Evolutionary conservation across 164 flowering plant species (phyloP), one percentile per base, ranked within the genome.

Genomic region (Magnolia officinalis): DNA sequence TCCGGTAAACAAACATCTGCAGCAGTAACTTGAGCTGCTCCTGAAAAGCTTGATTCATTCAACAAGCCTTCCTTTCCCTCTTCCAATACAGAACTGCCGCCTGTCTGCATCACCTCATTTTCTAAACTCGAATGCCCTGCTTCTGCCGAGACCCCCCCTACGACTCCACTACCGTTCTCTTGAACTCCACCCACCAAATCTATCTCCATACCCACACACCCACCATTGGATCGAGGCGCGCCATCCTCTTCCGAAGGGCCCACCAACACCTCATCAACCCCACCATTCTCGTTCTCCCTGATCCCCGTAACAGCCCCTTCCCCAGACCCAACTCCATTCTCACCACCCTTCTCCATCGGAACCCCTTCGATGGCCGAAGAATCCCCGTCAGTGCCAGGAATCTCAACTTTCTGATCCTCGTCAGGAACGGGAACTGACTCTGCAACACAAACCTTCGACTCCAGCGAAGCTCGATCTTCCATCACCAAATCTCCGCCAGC

Each of bases 221-320:
- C 72, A 10, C 59, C 76, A 63, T 49, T 50, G n/a, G 70, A 45
- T 37, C 13, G 18, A 9, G 29, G 19, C 14, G 66, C 5, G 26
- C 52, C 59, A 29, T 20, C 74, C 10, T 29, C 67, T 50, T 64
- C 50, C 24, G 61, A 11, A 11, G 61, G 61, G 18, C 61, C 61
- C 13, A 16, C 61, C 18, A 55, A n/a, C 19, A n/a, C 67, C 13
- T n/a, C 67, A 18, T 19, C 67, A 18, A 18, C 23, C 21, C 67
- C 67, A 64, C 26, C 26, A 18, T 64, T 18, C 20, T n/a, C 19
- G 67, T 64, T 64, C 67, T 21, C 67, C 10, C 2, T 19, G 24
- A 19, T n/a, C 13, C 19, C 63, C 74, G 69, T 66, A 24, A 45
- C 80, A 66, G 45, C 29, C 69, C 75, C 74, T 14, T 66, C 23